Conservation (phyloP, 257 asterid species). For the Asclepias syriaca region DNA sequence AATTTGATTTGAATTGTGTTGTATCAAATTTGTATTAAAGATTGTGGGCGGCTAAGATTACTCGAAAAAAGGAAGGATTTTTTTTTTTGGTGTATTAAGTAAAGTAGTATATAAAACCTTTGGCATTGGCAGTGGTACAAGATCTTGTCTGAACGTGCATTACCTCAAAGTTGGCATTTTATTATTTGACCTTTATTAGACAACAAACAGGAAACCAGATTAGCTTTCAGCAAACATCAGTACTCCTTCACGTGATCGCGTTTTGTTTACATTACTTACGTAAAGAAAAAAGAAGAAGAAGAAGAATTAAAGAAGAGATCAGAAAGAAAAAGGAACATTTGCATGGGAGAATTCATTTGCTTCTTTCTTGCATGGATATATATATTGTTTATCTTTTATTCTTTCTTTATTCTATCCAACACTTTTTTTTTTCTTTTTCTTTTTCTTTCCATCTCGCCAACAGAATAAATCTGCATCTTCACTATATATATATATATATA, state of each 20-base stretch:
- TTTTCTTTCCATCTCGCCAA: not conserved
- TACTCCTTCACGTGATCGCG: conserved; percentile 23
- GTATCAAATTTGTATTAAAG: too few relatives aligned
- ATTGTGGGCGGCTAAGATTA: too few relatives aligned
- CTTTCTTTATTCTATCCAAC: not conserved
- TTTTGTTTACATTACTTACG: conserved; percentile 14
- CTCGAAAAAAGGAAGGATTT: not conserved
- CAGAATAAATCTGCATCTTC: not conserved
- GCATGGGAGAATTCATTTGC: conserved; percentile 18
- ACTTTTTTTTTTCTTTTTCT: not conserved
- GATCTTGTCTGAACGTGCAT: conserved; percentile 46
- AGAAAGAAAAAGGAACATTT: conserved; percentile 2
- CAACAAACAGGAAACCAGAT: conserved; percentile 12
- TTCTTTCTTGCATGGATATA: conserved; percentile 10
- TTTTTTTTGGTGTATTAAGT: not conserved
- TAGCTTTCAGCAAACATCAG: conserved; percentile 13
- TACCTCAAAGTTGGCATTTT: conserved; percentile 11
- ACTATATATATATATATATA: too few relatives aligned
- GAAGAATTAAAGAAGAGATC: not conserved
- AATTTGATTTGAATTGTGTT: too few relatives aligned
- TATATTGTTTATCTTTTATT: not conserved
- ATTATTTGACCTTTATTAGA: not conserved
- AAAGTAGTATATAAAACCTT: not conserved
- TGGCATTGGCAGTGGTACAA: conserved; percentile 23
- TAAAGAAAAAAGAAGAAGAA: not conserved